Conservation (phyloP, 1,139 yeast genomes). For the Suhomyces wounanorum region DNA sequence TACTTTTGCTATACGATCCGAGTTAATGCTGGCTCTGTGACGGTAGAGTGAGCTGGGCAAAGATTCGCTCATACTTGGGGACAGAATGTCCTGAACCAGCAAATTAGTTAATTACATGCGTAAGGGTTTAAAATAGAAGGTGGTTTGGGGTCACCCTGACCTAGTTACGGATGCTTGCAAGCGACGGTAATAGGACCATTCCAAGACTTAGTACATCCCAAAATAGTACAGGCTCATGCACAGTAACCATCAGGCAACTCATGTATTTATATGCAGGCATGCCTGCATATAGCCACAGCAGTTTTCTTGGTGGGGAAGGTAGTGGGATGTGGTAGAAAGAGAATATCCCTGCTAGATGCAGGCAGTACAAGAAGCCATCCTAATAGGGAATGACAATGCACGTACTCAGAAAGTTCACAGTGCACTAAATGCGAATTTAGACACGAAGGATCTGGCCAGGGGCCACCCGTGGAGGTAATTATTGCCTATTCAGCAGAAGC, state of each 20-base stretch:
- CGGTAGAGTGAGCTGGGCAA: too few species aligned
- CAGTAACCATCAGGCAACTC: too few species aligned
- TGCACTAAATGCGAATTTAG: not conserved
- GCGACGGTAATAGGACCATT: not conserved
- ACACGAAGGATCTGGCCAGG: not conserved
- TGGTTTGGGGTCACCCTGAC: not conserved
- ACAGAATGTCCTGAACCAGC: not conserved
- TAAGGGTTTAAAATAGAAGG: not conserved
- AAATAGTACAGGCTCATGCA: too few species aligned
- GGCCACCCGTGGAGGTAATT: not conserved
- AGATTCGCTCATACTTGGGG: not conserved
- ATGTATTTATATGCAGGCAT: too few species aligned
- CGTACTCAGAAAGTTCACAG: not conserved
- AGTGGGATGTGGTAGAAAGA: too few species aligned
- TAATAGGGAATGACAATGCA: not conserved
- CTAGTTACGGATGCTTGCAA: not conserved
- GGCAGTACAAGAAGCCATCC: too few species aligned
- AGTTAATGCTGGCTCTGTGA: too few species aligned
- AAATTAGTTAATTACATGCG: not conserved
- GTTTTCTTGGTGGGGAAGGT: too few species aligned
- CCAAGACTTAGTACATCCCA: not conserved
- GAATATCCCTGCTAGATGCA: too few species aligned
- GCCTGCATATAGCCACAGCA: too few species aligned
- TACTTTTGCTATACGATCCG: too few species aligned
- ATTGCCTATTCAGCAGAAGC: too few species aligned